A percentile compares a stretch with the other conserved stretches of the same genome.
phyloP scores from a whole-genome alignment of 2,329 filamentous ascomycete genomes.

The Fusarium compactum region DNA sequence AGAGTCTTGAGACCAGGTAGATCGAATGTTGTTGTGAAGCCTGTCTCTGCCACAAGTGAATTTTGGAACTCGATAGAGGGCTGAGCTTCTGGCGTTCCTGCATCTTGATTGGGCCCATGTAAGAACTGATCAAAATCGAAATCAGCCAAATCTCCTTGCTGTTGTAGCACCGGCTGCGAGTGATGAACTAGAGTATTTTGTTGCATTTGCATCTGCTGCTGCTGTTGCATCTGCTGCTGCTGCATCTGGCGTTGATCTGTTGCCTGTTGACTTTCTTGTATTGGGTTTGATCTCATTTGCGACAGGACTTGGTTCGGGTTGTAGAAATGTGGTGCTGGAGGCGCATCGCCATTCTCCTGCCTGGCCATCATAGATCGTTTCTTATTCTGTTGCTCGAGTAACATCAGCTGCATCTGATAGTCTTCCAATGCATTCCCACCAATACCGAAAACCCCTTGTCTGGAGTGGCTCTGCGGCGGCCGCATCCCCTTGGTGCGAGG shows the following conservation, averaged over 20 bases:
- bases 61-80: slow-evolving; percentile 56
- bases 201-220: no score
- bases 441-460: slow-evolving; percentile 24
- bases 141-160: slow-evolving; percentile 1
- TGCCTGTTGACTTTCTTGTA: neutral
- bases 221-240: neutral
- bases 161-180: slow-evolving; percentile 12
- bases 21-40: slow-evolving; percentile 71
- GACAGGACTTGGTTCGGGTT: no score
- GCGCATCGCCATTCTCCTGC: slow-evolving; percentile 70
- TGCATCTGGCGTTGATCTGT: neutral
- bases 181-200: no score
- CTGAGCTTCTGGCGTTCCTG: slow-evolving; percentile 52
- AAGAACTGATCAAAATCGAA: slow-evolving; percentile 40
- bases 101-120: slow-evolving; percentile 47
- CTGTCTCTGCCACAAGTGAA: slow-evolving; percentile 68
- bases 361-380: slow-evolving; percentile 86
- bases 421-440: slow-evolving; percentile 56
- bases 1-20: slow-evolving; percentile 70
- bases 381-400: slow-evolving; percentile 88
- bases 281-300: no score
- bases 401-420: slow-evolving; percentile 89
- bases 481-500: slow-evolving; percentile 53
- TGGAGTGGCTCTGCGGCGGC: slow-evolving; percentile 50
- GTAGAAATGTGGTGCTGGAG: no score